phyloP scores from a whole-genome alignment of 345 rosid species.

The Clarkia xantiana region DNA sequence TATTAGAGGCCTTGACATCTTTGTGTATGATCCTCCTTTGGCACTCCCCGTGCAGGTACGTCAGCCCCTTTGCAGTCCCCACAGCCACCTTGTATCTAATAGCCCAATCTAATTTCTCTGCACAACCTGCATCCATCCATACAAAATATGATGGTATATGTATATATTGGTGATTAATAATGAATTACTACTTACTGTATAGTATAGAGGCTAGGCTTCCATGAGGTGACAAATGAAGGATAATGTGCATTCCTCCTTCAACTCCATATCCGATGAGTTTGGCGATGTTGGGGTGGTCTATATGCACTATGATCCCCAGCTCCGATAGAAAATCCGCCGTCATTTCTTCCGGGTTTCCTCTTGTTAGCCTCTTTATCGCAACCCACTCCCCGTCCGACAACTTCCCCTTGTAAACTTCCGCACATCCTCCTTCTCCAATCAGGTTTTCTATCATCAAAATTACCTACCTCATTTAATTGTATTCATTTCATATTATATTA shows the following conservation, averaged over 20 bases:
- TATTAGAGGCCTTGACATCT: constrained; percentile 88
- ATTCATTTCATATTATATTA: background rate
- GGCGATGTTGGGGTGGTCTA: constrained; percentile 89
- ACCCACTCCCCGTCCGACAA: constrained; percentile 45
- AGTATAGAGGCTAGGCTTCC: constrained; percentile 81
- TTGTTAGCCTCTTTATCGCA: constrained; percentile 58
- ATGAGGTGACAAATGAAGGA: constrained; percentile 70
- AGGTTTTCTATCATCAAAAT: constrained; percentile 34
- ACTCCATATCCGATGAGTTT: constrained; percentile 75
- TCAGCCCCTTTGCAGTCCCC: constrained; percentile 76
- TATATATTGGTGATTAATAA: too few species aligned
- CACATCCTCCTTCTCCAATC: constrained; percentile 90
- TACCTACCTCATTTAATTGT: background rate
- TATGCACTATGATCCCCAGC: constrained; percentile 83
- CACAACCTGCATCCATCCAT: constrained; percentile 38
- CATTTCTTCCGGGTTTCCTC: constrained; percentile 81
- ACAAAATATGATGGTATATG: too few species aligned
- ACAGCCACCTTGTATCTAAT: constrained; percentile 53
- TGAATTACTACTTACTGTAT: constrained; percentile 69
- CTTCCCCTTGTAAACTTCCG: constrained; percentile 72
- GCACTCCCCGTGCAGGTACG: constrained; percentile 79
- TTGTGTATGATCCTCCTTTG: constrained; percentile 87
- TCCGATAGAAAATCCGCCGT: constrained; percentile 72
- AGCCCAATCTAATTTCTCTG: constrained; percentile 51
- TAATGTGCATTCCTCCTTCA: constrained; percentile 94